phyloP scores from a whole-genome alignment of 257 asterid genomes.

The Solanum arcanum region DNA sequence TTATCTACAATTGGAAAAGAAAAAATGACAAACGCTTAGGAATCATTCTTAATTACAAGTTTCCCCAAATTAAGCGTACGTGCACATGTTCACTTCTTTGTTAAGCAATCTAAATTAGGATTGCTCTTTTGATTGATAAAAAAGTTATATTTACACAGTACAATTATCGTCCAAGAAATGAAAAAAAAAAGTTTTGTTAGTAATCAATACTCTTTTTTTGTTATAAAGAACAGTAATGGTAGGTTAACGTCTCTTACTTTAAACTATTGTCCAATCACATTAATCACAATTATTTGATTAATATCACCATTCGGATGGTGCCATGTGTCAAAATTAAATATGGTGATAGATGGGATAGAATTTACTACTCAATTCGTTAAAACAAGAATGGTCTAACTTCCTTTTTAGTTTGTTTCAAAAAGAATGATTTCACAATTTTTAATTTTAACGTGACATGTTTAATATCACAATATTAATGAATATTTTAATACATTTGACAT shows the following conservation, averaged over 20 bases:
- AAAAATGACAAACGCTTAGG: not conserved
- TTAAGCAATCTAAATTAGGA: not conserved
- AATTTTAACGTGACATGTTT: too few relatives aligned
- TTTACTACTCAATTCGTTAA: too few relatives aligned
- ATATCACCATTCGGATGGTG: not conserved
- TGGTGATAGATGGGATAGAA: not conserved
- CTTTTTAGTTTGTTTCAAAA: too few relatives aligned
- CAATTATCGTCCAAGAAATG: not conserved
- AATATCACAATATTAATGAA: too few relatives aligned
- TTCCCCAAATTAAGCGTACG: not conserved
- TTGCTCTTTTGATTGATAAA: not conserved
- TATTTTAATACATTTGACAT: too few relatives aligned
- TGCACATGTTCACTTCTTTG: not conserved
- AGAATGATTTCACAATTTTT: too few relatives aligned
- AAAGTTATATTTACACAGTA: not conserved
- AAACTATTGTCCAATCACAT: not conserved
- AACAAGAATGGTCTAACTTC: too few relatives aligned
- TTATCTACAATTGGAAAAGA: not conserved
- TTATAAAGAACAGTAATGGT: not conserved
- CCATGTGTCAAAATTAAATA: not conserved
- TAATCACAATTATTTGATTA: not conserved
- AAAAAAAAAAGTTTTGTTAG: not conserved
- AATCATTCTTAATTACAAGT: not conserved
- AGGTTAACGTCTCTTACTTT: not conserved
- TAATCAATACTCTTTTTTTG: not conserved